Conservation (phyloP, 1,139 yeast genomes). For the Diutina rugosa region DNA sequence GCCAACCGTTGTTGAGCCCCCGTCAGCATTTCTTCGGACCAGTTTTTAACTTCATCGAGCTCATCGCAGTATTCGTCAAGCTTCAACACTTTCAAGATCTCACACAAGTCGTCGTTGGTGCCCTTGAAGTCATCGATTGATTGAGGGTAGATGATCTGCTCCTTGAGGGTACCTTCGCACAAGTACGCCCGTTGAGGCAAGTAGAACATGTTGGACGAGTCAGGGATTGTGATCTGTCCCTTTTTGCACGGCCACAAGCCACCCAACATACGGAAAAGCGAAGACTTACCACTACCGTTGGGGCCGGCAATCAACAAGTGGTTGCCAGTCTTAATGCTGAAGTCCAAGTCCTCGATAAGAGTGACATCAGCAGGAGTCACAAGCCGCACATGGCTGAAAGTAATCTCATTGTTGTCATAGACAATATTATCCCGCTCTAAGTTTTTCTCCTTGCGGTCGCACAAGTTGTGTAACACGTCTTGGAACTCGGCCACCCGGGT, state of each 20-base stretch:
- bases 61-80: slow-evolving; percentile 36
- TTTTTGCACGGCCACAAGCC: slow-evolving; percentile 84
- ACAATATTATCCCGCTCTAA: slow-evolving; percentile 13
- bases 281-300: slow-evolving; percentile 91
- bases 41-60: slow-evolving; percentile 51
- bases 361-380: slow-evolving; percentile 79
- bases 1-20: slow-evolving; percentile 94
- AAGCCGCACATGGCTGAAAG: slow-evolving; percentile 62
- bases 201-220: slow-evolving; percentile 62
- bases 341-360: slow-evolving; percentile 51
- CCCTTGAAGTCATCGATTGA: slow-evolving; percentile 43
- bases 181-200: slow-evolving; percentile 89
- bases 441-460: slow-evolving; percentile 22
- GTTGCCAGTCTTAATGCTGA: slow-evolving; percentile 68
- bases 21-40: slow-evolving; percentile 81
- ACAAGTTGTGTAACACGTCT: slow-evolving; percentile 43
- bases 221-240: slow-evolving; percentile 55
- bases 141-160: slow-evolving; percentile 83
- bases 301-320: slow-evolving; percentile 89
- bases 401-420: slow-evolving; percentile 41
- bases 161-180: slow-evolving; percentile 60
- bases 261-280: slow-evolving; percentile 79
- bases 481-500: slow-evolving; percentile 63
- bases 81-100: slow-evolving; percentile 48
- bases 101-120: slow-evolving; percentile 50